Evolutionary conservation across 2,329 filamentous ascomycete species (phyloP).

Genomic region (Neopestalotiopsis clavispora): DNA sequence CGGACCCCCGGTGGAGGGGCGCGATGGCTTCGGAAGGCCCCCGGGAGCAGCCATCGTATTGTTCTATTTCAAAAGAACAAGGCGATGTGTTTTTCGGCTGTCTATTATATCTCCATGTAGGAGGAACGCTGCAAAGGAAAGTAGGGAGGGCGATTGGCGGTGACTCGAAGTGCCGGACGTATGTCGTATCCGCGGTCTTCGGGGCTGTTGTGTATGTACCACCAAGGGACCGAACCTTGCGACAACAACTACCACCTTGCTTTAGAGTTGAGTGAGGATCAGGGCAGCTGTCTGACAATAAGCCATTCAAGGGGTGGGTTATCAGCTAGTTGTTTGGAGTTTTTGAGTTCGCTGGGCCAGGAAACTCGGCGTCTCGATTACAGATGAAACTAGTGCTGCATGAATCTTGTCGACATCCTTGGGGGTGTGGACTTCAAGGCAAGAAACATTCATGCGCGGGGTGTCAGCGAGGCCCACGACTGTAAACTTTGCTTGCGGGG

Average conservation of each 20-base stretch:
- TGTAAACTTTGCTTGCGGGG: conserved; percentile 5
- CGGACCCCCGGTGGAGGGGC: conserved; percentile 68
- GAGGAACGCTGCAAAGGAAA: not conserved
- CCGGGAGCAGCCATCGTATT: conserved; percentile 56
- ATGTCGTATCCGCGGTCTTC: not conserved
- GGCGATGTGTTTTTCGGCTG: not conserved
- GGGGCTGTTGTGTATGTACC: not conserved
- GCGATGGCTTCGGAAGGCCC: conserved; percentile 69
- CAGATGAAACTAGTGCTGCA: conserved; percentile 9
- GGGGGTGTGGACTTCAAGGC: not conserved
- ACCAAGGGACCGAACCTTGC: conserved; percentile 6
- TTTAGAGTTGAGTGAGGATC: conserved; percentile 4
- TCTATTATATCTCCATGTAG: conserved; percentile 9
- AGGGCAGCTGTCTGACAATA: not conserved
- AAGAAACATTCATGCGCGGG: conserved; percentile 9
- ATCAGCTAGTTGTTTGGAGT: not conserved
- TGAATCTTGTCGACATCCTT: conserved; percentile 5
- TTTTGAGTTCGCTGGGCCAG: not conserved
- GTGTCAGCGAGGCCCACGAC: not conserved
- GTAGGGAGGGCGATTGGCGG: not conserved
- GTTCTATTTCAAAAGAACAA: not conserved
- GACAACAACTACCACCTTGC: not conserved
- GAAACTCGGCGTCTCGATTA: not conserved
- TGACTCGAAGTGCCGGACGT: not conserved
- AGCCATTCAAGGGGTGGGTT: not conserved